Evolutionary conservation across 805 yeast species (phyloP).

Genomic region (Kluyveromyces lactis): DNA sequence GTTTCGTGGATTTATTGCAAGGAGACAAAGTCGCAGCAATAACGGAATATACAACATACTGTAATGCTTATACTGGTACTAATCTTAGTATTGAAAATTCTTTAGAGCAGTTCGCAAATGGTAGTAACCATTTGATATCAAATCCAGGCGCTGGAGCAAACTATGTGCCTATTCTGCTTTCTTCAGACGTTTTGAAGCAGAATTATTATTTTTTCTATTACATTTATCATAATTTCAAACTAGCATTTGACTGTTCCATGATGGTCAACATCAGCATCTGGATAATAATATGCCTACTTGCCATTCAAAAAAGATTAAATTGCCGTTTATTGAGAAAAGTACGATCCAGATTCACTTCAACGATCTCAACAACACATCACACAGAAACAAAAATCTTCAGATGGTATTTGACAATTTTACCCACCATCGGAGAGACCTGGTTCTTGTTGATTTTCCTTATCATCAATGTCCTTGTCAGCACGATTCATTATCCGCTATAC

Average conservation of each 20-base stretch:
- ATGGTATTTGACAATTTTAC: slow-evolving; percentile 5
- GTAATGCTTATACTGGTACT: slow-evolving; percentile 1
- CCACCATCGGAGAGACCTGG: slow-evolving; percentile 9
- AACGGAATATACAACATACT: slow-evolving; percentile 1
- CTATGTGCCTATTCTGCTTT: slow-evolving; percentile 3
- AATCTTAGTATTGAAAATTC: not conserved
- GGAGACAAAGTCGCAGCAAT: slow-evolving; percentile 3
- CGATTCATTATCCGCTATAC: slow-evolving; percentile 5
- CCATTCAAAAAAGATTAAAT: slow-evolving; percentile 3
- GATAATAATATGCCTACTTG: not conserved
- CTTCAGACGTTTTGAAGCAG: slow-evolving; percentile 1
- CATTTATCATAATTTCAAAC: slow-evolving; percentile 6
- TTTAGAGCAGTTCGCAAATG: slow-evolving; percentile 4
- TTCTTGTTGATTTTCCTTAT: slow-evolving; percentile 3
- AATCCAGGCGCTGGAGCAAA: not conserved
- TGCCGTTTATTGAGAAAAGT: slow-evolving; percentile 1
- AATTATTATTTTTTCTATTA: slow-evolving; percentile 3
- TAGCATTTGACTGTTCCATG: slow-evolving; percentile 6
- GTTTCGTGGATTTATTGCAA: slow-evolving; percentile 4
- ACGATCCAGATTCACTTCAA: slow-evolving; percentile 7
- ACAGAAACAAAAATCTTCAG: slow-evolving; percentile 5
- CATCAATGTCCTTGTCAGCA: slow-evolving; percentile 4
- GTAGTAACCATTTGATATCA: slow-evolving; percentile 2
- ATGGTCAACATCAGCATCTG: slow-evolving; percentile 5
- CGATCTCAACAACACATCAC: slow-evolving; percentile 7